Base-by-base conservation (phyloP, 495 filamentous ascomycete species). In the Massariosphaeria phaeospora region DNA sequence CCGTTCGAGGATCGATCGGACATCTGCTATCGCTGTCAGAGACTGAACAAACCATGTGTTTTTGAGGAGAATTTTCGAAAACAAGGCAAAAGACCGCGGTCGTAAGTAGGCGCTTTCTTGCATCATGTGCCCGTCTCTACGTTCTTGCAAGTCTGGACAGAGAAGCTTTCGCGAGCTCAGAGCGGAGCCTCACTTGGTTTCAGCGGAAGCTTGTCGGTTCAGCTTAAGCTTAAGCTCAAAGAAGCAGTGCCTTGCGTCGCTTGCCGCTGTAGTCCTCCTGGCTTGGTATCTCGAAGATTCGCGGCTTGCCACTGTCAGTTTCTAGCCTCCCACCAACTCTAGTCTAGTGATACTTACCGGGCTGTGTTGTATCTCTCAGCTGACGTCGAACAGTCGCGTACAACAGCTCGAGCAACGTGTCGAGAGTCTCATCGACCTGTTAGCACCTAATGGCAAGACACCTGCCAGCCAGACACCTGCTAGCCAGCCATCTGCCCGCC, bases 371-470 rank as follows among this genome's bases (percentile, higher is more conserved):
- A 5, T 5, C 6, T 7, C 6, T 8, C 35, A 18, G n/a, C 43
- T 47, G 43, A 47, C 27, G 6, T 9, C 9, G 11, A 31, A 2
- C 6, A 15, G 23, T 18, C 47, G 55, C 13, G 55, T 58, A 9
- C 51, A 58, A 26, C 39, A 45, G 27, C 27, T 58, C 13, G 55
- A 58, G 40, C 46, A 58, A 47, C 55, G 55, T 17, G 48, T 58
- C 2, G 55, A 50, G 20, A 52, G 27, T 18, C 39, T 58, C 10
- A 52, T 58, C 26, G 39, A 44, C 11, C 10, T 58, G 15, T 11
- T 58, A 6, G 23, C 36, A 2, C 17, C 47, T 33, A 52, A 52
- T 39, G 41, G 39, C 4, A 45, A 58, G 17, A 4, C 30, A 9
- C 11, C 33, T 4, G 24, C 13, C 8, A 47, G 26, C 15, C 23